Conservation (phyloP, 2,329 filamentous ascomycete species). For the Sclerotinia glacialis region DNA sequence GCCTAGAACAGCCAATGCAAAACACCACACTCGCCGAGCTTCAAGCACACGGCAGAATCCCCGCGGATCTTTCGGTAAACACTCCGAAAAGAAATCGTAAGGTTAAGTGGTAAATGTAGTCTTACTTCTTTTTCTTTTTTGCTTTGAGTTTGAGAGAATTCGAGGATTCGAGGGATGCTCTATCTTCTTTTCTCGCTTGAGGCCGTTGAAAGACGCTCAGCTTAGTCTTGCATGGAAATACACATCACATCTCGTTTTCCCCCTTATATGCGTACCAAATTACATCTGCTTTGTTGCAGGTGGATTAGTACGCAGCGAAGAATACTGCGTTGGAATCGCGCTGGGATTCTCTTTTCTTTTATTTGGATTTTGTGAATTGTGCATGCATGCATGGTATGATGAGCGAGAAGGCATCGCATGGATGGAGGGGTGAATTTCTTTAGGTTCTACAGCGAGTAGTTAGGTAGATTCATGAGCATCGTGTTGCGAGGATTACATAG, state of each 20-base stretch:
- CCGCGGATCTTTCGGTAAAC: neutral
- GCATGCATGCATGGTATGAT: neutral
- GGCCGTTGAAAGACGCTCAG: too few relatives aligned
- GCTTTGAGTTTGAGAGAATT: neutral
- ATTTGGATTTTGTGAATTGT: neutral
- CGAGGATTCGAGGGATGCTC: neutral
- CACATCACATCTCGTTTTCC: too few relatives aligned
- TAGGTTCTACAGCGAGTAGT: neutral
- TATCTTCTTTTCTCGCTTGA: neutral
- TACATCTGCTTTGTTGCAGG: neutral
- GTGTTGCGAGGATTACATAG: neutral
- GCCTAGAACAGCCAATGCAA: neutral
- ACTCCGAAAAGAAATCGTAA: neutral
- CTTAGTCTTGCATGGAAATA: neutral
- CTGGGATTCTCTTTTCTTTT: neutral
- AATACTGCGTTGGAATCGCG: neutral
- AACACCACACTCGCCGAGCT: neutral
- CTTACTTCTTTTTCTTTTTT: neutral
- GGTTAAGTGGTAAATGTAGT: neutral
- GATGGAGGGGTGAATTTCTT: neutral
- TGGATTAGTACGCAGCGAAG: neutral
- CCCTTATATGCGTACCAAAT: neutral
- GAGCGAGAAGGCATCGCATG: neutral
- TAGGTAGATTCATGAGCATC: neutral
- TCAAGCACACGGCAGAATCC: neutral